Evolutionary conservation across 129 eudicot genomes (phyloP), one percentile per base, ranked within the genome.

Genomic region (Helianthus tuberosus): DNA sequence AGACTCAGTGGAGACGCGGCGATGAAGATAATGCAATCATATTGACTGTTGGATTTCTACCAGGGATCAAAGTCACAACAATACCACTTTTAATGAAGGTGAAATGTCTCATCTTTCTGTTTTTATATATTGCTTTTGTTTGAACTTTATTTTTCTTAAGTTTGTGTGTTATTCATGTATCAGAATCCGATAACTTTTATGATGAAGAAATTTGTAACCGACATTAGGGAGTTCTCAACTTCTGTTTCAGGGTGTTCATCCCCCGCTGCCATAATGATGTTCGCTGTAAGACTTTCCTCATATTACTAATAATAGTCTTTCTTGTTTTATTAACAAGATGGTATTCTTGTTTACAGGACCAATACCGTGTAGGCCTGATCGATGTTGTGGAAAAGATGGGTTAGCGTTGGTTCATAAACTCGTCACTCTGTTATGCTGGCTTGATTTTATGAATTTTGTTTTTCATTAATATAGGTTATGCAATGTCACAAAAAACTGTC

Each of bases 241-340:
- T 68, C 85, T 79, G 77, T 87, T 71, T 91, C 98, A 38, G 96
- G 84, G 52, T 74, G 74, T 62, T 65, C 72, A 64, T 85, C 96
- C 68, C 97, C 98, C 48, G 83, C 86, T 69, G 96, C 90, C 38
- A 88, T 94, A 16, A 81, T 94, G 43, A 75, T 94, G 81, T 94
- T 87, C 70, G 66, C 84, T 49, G 98, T 94, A 80, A 88, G 97
- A 80, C 15, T 13, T 73, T 55, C 49, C 62, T 36, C 35, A 62
- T 51, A 23, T 36, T 59, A 32, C 57, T 35, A 46, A 50, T 41
- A 51, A 13, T 48, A 27, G 5, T 4, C 25, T 66, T 66, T 75
- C n/a, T 5, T 68, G 35, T 55, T 54, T 8, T 11, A 20, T 17
- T 51, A 12, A 41, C 49, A 32, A 41, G 35, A 66, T 71, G 39